These are phyloP conservation scores for Boechera retrofracta DNA, from an alignment of 345 rosid species.

Conservation along the genomic window DNA sequence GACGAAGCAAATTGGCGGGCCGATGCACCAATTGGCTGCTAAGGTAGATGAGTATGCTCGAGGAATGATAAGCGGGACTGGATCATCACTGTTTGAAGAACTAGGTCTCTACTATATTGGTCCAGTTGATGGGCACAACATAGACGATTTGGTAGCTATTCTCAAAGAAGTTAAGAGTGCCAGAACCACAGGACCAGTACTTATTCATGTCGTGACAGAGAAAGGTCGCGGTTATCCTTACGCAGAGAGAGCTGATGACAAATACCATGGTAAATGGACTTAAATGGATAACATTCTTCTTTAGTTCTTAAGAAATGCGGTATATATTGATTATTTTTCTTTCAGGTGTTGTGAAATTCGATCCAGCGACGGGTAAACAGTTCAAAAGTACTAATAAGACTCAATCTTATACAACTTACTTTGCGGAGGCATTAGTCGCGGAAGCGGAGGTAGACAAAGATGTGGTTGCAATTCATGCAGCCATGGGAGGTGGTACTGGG, in stretches of 20 bases:
- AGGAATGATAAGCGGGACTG: conserved; percentile 97
- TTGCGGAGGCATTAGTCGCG: conserved; percentile 91
- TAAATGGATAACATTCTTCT: not conserved
- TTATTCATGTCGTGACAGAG: conserved; percentile 96
- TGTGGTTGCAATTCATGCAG: conserved; percentile 95
- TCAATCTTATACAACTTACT: conserved; percentile 84
- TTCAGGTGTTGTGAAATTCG: conserved; percentile 89
- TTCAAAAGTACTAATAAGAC: conserved; percentile 71
- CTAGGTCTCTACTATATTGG: conserved; percentile 96
- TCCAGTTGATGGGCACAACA: conserved; percentile 95
- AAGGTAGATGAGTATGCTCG: conserved; percentile 98
- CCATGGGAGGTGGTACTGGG: conserved; percentile 99
- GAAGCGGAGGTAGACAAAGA: conserved; percentile 92
- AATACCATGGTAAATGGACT: conserved; percentile 66
- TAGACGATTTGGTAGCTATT: conserved; percentile 83
- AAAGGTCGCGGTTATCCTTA: conserved; percentile 99
- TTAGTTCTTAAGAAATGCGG: not conserved
- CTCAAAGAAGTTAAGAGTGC: conserved; percentile 94
- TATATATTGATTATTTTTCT: conserved; percentile 27
- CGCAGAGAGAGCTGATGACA: conserved; percentile 95
- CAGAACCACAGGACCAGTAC: conserved; percentile 87
- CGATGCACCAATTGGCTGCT: conserved; percentile 93
- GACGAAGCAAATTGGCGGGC: conserved; percentile 89
- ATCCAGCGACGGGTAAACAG: conserved; percentile 95
- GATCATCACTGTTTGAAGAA: conserved; percentile 94